Conservation (phyloP, 306 rosid genomes). For the Hylodesmum podocarpum region DNA sequence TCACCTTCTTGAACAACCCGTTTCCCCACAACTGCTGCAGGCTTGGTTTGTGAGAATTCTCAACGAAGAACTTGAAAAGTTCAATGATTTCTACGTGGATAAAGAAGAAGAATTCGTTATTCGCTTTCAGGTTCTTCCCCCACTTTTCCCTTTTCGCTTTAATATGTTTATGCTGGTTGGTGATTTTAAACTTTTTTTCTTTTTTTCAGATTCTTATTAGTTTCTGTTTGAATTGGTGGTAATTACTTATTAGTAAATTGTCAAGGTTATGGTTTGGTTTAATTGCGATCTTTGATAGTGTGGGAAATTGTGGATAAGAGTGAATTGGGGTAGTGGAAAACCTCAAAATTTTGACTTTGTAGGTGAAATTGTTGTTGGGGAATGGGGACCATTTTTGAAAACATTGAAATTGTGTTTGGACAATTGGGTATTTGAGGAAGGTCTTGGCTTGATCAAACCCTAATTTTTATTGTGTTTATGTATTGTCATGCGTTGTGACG, state of each 20-base stretch:
- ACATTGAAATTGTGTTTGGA: neutral
- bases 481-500: neutral
- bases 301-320: neutral
- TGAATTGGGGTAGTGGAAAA: no score
- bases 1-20: constrained; percentile 30
- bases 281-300: neutral
- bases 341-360: no score
- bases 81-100: constrained; percentile 85
- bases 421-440: constrained; percentile 19
- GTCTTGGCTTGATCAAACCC: neutral
- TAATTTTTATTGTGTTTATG: neutral
- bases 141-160: neutral
- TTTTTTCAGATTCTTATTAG: neutral
- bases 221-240: neutral
- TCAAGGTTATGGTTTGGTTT: neutral
- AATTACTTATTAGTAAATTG: neutral
- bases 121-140: constrained; percentile 74
- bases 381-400: no score
- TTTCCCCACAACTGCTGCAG: constrained; percentile 43
- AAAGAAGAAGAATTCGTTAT: constrained; percentile 93
- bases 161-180: neutral
- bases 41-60: constrained; percentile 80
- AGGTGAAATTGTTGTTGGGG: no score
- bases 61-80: constrained; percentile 77
- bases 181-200: neutral